A percentile compares a stretch with the other conserved stretches of the same genome.
Evolutionary conservation across 1,284 basidiomycete species (phyloP).

Genomic region (Sphagnurus paluster): DNA sequence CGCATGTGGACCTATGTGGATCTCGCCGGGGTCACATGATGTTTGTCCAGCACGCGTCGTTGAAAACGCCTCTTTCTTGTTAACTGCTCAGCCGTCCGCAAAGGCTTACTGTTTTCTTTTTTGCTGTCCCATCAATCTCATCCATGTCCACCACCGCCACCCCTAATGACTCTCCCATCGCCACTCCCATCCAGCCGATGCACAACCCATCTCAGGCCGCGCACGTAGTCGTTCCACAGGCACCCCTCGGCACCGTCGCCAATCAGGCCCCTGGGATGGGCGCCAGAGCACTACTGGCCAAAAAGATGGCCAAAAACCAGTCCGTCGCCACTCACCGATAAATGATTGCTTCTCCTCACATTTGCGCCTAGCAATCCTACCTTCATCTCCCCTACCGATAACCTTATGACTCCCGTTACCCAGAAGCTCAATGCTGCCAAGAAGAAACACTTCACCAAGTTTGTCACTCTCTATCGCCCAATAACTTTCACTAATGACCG

Average conservation of each 20-base stretch:
- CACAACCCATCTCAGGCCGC: conserved; percentile 84
- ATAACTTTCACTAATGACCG: conserved; percentile 4
- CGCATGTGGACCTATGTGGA: not conserved
- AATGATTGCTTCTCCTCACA: conserved; percentile 5
- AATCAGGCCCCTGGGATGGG: conserved; percentile 75
- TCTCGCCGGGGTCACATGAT: conserved; percentile 19
- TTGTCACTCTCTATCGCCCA: conserved; percentile 28
- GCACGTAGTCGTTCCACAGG: conserved; percentile 74
- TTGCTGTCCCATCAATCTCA: conserved; percentile 3
- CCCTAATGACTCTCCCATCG: conserved; percentile 63
- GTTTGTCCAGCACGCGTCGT: conserved; percentile 15
- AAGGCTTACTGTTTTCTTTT: conserved; percentile 1
- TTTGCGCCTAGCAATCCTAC: conserved; percentile 64
- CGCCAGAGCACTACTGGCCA: conserved; percentile 83
- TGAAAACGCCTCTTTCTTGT: not conserved
- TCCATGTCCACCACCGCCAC: conserved; percentile 58
- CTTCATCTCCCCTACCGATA: conserved; percentile 90
- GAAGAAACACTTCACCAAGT: conserved; percentile 93
- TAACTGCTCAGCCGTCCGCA: conserved; percentile 3
- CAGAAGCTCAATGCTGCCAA: conserved; percentile 86
- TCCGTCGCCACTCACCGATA: conserved; percentile 41
- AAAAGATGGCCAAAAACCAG: conserved; percentile 84
- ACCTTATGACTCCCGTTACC: conserved; percentile 87
- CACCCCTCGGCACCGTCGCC: conserved; percentile 69
- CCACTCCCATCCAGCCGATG: conserved; percentile 68